Evolutionary conservation across 2,329 filamentous ascomycete species (phyloP).

Genomic region (Pseudopithomyces maydicus): DNA sequence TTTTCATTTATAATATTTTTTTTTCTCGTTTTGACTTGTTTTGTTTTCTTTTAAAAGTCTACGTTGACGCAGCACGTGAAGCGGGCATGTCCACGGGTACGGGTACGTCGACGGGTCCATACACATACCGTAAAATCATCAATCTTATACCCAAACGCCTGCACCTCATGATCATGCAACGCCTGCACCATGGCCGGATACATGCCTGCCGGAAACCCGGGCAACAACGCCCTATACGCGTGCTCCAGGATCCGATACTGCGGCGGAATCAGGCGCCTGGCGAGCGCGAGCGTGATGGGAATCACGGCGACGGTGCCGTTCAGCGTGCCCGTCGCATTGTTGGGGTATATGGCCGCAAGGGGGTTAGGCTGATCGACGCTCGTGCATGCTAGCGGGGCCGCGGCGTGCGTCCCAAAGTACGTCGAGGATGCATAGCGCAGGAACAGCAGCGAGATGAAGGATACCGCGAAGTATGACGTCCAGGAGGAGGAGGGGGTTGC

Average conservation of each 20-base stretch:
- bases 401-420: constrained; percentile 12
- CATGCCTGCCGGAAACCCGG: constrained; percentile 56
- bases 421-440: constrained; percentile 27
- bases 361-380: constrained; percentile 52
- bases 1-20: no score
- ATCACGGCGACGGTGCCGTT: constrained; percentile 60
- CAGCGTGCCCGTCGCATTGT: constrained; percentile 57
- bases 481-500: constrained; percentile 24
- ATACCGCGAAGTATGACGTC: constrained; percentile 33
- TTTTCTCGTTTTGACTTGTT: no score
- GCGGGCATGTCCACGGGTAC: no score
- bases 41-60: no score
- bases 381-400: constrained; percentile 22
- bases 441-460: constrained; percentile 31
- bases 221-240: constrained; percentile 55
- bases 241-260: constrained; percentile 57
- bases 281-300: constrained; percentile 55
- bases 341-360: constrained; percentile 53
- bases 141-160: constrained; percentile 49
- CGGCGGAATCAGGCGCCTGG: constrained; percentile 55
- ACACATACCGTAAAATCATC: constrained; percentile 59
- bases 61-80: no score
- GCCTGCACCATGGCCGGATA: constrained; percentile 60
- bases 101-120: no score
- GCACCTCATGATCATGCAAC: constrained; percentile 58